phyloP scores from a whole-genome alignment of 1,284 basidiomycete genomes.

The Microbotryomycetes sp. region DNA sequence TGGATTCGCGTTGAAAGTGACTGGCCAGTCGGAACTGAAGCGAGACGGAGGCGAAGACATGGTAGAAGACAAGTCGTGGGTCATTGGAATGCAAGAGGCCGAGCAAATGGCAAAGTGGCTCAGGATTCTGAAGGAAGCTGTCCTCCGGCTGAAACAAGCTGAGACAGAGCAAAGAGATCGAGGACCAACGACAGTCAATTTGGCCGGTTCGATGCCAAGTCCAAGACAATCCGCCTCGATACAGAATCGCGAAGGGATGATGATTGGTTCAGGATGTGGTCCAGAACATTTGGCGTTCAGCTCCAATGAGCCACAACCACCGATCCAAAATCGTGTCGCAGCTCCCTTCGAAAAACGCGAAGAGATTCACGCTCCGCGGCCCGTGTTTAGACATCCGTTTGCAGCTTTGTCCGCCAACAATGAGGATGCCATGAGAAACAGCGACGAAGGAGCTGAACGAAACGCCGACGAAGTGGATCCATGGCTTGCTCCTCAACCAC shows the following conservation, averaged over 20 bases:
- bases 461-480: not conserved
- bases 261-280: not conserved
- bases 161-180: not conserved
- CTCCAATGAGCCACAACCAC: not conserved
- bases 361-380: not conserved
- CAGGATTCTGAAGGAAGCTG: conserved; percentile 2
- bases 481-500: not conserved
- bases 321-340: not conserved
- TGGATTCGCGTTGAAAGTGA: conserved; percentile 2
- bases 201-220: not conserved
- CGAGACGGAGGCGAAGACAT: not conserved
- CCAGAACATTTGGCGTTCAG: not conserved
- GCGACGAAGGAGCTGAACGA: too few species aligned
- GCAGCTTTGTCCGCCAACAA: not conserved
- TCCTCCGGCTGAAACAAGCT: not conserved
- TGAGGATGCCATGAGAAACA: not conserved
- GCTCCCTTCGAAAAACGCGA: not conserved
- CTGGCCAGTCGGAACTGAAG: not conserved
- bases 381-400: not conserved
- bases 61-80: not conserved
- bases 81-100: conserved; percentile 11
- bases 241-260: too few species aligned
- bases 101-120: conserved; percentile 10
- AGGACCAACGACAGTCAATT: not conserved
- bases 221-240: not conserved